These are phyloP conservation scores for Amanita thiersii DNA, from an alignment of 768 basidiomycete genomes.

Conservation along the genomic window DNA sequence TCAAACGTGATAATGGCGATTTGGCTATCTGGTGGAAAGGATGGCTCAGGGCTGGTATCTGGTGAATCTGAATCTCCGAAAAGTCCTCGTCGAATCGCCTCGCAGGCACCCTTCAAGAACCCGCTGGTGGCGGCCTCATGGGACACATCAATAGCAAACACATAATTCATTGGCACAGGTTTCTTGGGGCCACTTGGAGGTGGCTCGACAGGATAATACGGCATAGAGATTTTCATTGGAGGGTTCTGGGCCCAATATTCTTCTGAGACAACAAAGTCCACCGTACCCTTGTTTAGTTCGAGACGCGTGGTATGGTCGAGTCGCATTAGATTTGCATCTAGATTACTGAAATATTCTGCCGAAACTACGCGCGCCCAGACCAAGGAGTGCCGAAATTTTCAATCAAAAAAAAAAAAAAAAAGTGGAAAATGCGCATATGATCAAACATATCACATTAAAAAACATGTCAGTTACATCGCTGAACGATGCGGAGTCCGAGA, in stretches of 20 bases:
- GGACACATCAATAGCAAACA: slow-evolving; percentile 89
- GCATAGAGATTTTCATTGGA: slow-evolving; percentile 38
- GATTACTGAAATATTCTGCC: slow-evolving; percentile 74
- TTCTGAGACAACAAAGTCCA: slow-evolving; percentile 79
- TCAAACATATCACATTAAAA: not conserved
- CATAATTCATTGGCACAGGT: slow-evolving; percentile 61
- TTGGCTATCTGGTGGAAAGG: slow-evolving; percentile 44
- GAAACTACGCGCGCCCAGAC: slow-evolving; percentile 41
- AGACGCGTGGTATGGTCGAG: slow-evolving; percentile 76
- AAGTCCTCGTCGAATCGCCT: slow-evolving; percentile 50
- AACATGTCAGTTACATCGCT: not conserved
- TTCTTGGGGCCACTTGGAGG: slow-evolving; percentile 34
- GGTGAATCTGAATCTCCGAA: slow-evolving; percentile 47
- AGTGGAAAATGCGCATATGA: not conserved
- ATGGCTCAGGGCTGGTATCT: slow-evolving; percentile 37
- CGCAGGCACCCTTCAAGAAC: slow-evolving; percentile 59
- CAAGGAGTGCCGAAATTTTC: slow-evolving; percentile 9
- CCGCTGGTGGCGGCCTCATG: slow-evolving; percentile 59
- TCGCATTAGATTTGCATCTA: slow-evolving; percentile 71
- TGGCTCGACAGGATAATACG: slow-evolving; percentile 46
- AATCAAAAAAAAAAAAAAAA: not conserved
- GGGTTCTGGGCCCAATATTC: slow-evolving; percentile 84
- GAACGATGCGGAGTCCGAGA: not conserved
- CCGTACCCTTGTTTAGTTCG: slow-evolving; percentile 84
- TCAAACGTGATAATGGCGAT: slow-evolving; percentile 86